phyloP scores from a whole-genome alignment of 2,329 filamentous ascomycete species.

The Aspergillus sp. region DNA sequence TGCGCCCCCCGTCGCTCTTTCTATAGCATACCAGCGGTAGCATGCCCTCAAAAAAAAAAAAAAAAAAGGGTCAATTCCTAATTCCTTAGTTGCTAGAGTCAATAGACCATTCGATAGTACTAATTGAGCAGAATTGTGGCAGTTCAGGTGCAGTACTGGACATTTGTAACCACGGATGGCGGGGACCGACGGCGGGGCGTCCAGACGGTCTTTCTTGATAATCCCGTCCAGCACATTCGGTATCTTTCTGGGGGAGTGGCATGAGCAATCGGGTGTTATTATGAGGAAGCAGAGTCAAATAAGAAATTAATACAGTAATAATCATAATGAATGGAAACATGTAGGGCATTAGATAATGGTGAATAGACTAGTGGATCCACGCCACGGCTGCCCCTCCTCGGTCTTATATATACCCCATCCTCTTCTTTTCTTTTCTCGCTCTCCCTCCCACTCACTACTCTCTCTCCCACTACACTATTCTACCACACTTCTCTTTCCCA shows the following conservation, averaged over 20 bases:
- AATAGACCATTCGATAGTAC: too few relatives aligned
- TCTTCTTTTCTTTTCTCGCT: conserved; percentile 4
- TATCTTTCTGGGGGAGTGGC: conserved; percentile 23
- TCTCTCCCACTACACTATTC: conserved; percentile 4
- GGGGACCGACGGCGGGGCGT: conserved; percentile 14
- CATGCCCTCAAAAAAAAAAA: too few relatives aligned
- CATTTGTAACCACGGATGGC: conserved; percentile 2
- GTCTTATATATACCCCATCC: conserved; percentile 10
- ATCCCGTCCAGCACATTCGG: conserved; percentile 30
- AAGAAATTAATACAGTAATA: background rate
- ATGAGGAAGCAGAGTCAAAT: background rate
- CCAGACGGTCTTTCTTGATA: conserved; percentile 30
- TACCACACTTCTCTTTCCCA: conserved; percentile 4
- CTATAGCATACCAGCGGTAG: too few relatives aligned
- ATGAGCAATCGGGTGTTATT: background rate
- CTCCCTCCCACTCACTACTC: conserved; percentile 2
- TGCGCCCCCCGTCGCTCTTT: too few relatives aligned
- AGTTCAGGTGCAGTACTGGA: too few relatives aligned
- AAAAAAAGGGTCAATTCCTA: too few relatives aligned
- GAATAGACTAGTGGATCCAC: background rate
- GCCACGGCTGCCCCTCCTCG: background rate
- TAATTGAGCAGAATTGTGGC: background rate
- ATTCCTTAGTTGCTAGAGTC: too few relatives aligned
- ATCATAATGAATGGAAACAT: background rate
- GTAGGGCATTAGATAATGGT: background rate